Base-by-base conservation (phyloP, 78 protist species). In the Dictyostelium purpureum region DNA sequence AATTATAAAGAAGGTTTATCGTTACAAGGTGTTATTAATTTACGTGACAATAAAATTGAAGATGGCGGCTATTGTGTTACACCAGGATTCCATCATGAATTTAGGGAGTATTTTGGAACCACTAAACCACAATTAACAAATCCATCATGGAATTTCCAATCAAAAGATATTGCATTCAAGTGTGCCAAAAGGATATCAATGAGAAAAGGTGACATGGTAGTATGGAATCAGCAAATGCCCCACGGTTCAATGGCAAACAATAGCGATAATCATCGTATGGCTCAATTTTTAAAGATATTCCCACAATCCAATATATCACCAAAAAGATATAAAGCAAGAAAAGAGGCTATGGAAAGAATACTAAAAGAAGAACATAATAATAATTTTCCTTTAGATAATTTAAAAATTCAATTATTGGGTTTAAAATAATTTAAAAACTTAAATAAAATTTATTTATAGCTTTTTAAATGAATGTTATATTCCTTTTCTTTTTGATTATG, bases 181-280 rank as follows among this genome's bases (percentile, higher is more conserved):
- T 73, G 14, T 35, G 82, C 88, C 2, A 63, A 59, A 28, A 42
- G 93, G n/a, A 87, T 87, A 10, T 38, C 93, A 40, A 78, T 77
- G 85, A n/a, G 93, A n/a, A 71, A 73, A 61, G 93, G 93, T 28
- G 49, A 69, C 3, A 43, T 87, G 38, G 87, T 87, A 0, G 45
- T 87, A n/a, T 87, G 93, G 93, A 63, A 87, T 40, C 93, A 87
- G 40, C 37, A 35, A 35, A 78, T 87, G 78, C 93, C 93, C 35
- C 93, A 87, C 38, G 93, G 93, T 28, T 56, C 75, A 6, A 4
- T 88, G 12, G 16, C 69, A 61, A 88, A 88, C 69, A 43, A 61
- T 4, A 33, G 49, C 6, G 14, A 14, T 7, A 88, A 40, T 2
- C 85, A 83, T 45, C 51, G 94, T 54, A 70, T 73, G 69, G 94